Conservation (phyloP, 2,329 filamentous ascomycete species). For the Grosmannia huntii region DNA sequence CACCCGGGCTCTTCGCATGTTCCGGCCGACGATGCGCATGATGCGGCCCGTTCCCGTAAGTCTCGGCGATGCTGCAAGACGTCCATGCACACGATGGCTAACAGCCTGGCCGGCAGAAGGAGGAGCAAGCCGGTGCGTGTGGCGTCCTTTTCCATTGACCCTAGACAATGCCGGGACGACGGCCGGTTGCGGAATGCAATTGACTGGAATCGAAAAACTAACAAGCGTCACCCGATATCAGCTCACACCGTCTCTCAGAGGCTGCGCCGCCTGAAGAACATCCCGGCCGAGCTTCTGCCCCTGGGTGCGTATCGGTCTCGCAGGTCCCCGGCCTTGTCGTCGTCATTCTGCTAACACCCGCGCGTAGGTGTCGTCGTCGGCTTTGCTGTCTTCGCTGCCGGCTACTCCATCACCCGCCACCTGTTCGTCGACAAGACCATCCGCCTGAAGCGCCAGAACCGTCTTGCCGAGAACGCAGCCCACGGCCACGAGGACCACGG, state of each 20-base stretch:
- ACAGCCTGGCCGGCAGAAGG: conserved; percentile 32
- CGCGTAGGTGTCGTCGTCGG: conserved; percentile 68
- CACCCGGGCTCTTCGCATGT: conserved; percentile 53
- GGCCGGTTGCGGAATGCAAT: neutral
- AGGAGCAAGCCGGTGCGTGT: conserved; percentile 54
- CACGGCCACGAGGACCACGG: conserved; percentile 21
- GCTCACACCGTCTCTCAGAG: conserved; percentile 96
- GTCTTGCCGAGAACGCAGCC: conserved; percentile 27
- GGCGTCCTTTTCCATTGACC: neutral
- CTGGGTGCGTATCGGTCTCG: conserved; percentile 53
- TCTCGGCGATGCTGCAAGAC: conserved; percentile 12
- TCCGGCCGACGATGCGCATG: conserved; percentile 52
- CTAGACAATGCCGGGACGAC: conserved; percentile 6
- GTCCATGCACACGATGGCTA: neutral
- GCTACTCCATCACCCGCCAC: conserved; percentile 74
- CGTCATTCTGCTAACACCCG: neutral
- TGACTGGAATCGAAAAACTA: neutral
- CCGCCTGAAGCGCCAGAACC: conserved; percentile 64
- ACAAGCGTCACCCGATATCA: conserved; percentile 23
- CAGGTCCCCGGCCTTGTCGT: too few species aligned
- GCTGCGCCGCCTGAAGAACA: conserved; percentile 74
- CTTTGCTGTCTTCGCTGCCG: conserved; percentile 69
- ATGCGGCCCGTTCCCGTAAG: conserved; percentile 63
- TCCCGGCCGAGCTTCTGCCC: conserved; percentile 88
- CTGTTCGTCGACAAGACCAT: conserved; percentile 84